Conservation (phyloP, 345 rosid genomes). For the Lumnitzera racemosa region DNA sequence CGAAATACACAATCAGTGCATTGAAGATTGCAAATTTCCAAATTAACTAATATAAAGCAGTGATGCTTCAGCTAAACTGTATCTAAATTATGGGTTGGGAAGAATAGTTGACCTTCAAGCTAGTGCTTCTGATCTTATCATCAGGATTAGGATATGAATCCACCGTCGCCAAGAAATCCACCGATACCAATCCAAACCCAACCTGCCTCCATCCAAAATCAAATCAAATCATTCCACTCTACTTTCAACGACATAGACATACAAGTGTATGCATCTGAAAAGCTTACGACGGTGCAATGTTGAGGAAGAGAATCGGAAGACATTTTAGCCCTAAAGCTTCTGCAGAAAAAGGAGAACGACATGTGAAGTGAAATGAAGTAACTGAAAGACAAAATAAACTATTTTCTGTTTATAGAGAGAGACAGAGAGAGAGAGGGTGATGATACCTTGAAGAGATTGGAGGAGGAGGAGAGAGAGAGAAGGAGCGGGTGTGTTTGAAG, state of each 20-base stretch:
- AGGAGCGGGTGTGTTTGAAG: not conserved
- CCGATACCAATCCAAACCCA: constrained; percentile 49
- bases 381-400: not conserved
- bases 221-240: not conserved
- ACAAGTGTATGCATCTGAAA: not conserved
- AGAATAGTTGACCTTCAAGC: constrained; percentile 38
- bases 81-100: not conserved
- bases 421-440: too few relatives aligned
- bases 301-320: constrained; percentile 38
- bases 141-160: constrained; percentile 81
- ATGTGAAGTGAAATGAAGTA: not conserved
- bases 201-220: constrained; percentile 35
- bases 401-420: too few relatives aligned
- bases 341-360: not conserved
- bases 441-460: too few relatives aligned
- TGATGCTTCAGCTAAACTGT: too few relatives aligned
- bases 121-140: constrained; percentile 84
- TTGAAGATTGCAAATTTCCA: not conserved
- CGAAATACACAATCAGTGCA: too few relatives aligned
- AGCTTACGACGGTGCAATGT: constrained; percentile 24
- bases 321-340: constrained; percentile 39
- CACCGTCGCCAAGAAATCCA: constrained; percentile 79
- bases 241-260: not conserved
- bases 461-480: not conserved
- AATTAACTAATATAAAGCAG: not conserved